phyloP scores from a whole-genome alignment of 2,329 filamentous ascomycete genomes.

The Apiospora malaysiana region DNA sequence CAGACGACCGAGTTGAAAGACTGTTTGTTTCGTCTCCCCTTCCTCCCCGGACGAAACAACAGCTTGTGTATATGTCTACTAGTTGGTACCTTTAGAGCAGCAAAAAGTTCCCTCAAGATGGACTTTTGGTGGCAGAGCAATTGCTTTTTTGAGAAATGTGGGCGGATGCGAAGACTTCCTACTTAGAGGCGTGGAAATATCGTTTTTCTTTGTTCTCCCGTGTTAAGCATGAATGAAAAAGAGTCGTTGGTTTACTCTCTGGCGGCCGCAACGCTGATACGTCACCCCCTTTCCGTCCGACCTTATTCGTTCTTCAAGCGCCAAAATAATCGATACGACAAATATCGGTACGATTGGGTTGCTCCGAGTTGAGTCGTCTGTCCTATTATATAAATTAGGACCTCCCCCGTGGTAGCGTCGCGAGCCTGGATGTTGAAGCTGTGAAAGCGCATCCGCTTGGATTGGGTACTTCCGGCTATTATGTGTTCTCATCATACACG shows the following conservation, averaged over 20 bases:
- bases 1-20: constrained; percentile 15
- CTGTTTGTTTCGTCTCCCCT: constrained; percentile 10
- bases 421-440: not conserved
- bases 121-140: constrained; percentile 18
- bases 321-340: not conserved
- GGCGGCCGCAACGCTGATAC: not conserved
- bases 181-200: constrained; percentile 17
- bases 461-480: not conserved
- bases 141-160: constrained; percentile 16
- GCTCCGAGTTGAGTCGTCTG: too few relatives aligned
- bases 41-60: constrained; percentile 9
- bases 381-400: too few relatives aligned
- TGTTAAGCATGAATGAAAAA: constrained; percentile 31
- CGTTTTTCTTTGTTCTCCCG: constrained; percentile 25
- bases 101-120: constrained; percentile 19
- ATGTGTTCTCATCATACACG: not conserved
- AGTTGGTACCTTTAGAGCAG: constrained; percentile 27
- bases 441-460: not conserved
- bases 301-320: not conserved
- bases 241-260: not conserved
- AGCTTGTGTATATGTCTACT: constrained; percentile 29
- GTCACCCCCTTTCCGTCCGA: not conserved
- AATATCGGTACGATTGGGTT: too few relatives aligned
- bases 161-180: constrained; percentile 13
- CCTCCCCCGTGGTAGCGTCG: not conserved